A percentile compares a stretch with the other conserved stretches of the same genome.
Conservation (phyloP, 2,329 filamentous ascomycete species). For the Aureobasidium musti region DNA sequence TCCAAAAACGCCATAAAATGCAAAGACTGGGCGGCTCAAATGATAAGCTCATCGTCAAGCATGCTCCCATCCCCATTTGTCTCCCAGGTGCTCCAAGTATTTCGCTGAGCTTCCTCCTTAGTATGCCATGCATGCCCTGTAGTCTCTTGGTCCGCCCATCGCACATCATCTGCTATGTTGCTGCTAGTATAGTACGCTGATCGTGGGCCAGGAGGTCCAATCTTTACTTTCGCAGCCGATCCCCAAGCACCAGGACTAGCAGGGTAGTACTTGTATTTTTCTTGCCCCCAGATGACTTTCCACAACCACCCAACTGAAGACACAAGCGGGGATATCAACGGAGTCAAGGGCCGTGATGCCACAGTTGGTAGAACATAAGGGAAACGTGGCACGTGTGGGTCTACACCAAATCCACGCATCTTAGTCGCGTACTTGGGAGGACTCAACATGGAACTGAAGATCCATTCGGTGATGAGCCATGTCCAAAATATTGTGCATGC, state of each 20-base stretch:
- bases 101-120: background rate
- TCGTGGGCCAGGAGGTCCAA: slow-evolving; percentile 10
- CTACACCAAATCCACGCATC: slow-evolving; percentile 55
- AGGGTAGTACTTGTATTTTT: slow-evolving; percentile 20
- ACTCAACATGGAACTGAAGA: slow-evolving; percentile 50
- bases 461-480: slow-evolving; percentile 22
- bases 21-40: background rate
- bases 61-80: slow-evolving; percentile 17
- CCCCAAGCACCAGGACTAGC: slow-evolving; percentile 9
- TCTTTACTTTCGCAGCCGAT: slow-evolving; percentile 14
- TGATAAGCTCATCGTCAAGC: slow-evolving; percentile 27
- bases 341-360: slow-evolving; percentile 47
- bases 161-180: background rate
- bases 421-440: slow-evolving; percentile 51
- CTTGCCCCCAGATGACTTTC: background rate
- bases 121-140: slow-evolving; percentile 1
- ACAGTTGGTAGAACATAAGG: slow-evolving; percentile 60
- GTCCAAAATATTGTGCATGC: slow-evolving; percentile 40
- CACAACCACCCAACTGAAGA: slow-evolving; percentile 16
- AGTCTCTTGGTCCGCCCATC: background rate
- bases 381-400: slow-evolving; percentile 55
- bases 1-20: background rate
- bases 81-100: slow-evolving; percentile 22
- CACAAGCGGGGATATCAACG: slow-evolving; percentile 41
- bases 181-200: slow-evolving; percentile 1